Conservation (phyloP, 2,329 filamentous ascomycete genomes). For the Peltaster fructicola region DNA sequence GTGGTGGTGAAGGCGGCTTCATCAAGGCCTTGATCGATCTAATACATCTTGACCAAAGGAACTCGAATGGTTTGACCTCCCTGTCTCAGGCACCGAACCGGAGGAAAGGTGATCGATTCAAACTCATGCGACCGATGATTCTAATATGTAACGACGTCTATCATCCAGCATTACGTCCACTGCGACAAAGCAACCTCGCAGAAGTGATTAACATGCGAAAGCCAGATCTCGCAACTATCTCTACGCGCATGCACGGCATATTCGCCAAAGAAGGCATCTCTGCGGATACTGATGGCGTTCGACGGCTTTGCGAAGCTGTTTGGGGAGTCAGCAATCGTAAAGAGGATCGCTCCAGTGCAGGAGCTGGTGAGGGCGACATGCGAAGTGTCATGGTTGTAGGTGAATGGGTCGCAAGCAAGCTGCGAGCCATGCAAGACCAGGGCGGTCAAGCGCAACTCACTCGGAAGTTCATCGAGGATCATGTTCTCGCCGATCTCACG, state of each 20-base stretch:
- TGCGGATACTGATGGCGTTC: conserved; percentile 75
- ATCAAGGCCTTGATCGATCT: conserved; percentile 89
- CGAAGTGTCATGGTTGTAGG: conserved; percentile 71
- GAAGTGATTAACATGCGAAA: conserved; percentile 88
- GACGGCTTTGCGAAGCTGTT: conserved; percentile 65
- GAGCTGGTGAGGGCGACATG: conserved; percentile 55
- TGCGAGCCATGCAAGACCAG: conserved; percentile 29
- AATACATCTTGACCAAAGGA: conserved; percentile 71
- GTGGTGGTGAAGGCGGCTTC: conserved; percentile 72
- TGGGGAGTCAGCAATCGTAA: conserved; percentile 64
- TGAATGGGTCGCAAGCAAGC: conserved; percentile 66
- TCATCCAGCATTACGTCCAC: conserved; percentile 66
- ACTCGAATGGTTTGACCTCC: conserved; percentile 30
- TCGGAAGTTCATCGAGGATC: conserved; percentile 57
- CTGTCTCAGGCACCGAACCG: conserved; percentile 16
- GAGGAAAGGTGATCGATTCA: conserved; percentile 72
- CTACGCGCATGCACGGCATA: conserved; percentile 60
- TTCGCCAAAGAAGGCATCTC: conserved; percentile 80
- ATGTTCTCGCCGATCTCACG: conserved; percentile 49
- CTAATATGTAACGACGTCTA: conserved; percentile 97
- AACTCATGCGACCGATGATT: conserved; percentile 71
- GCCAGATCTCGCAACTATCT: conserved; percentile 70
- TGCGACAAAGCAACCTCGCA: conserved; percentile 69
- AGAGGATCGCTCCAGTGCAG: conserved; percentile 36
- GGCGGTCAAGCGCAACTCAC: conserved; percentile 38